Base-by-base conservation (phyloP, 768 basidiomycete species). In the Calocybe gangraenosa region DNA sequence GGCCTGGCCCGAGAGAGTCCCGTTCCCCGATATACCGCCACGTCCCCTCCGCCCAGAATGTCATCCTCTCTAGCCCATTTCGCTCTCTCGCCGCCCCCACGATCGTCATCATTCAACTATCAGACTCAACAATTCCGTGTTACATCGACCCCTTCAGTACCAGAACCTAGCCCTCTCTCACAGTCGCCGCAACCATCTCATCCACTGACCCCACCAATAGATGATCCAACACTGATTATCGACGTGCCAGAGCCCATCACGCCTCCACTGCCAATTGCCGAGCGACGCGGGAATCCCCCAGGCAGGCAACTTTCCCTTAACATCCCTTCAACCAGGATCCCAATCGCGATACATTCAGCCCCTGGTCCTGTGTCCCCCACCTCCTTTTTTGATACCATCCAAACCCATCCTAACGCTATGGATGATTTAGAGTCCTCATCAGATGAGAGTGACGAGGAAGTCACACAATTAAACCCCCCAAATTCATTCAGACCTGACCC, bases 361-460 rank as follows among this genome's bases (percentile, higher is more conserved):
- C 83, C 84, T 11, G 76, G 74, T 11, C 80, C 82, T 2, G 71
- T 79, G 5, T 81, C 84, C 11, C 78, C 83, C 0, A 75, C 79
- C 19, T 78, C 79, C 22, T 88, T 88, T 71, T 88, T 89, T 60
- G 85, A 89, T 64, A 76, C 66, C 49, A 81, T 88, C 36, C 82
- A 87, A 53, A 66, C 74, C 13, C 79, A 84, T 35, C 77, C 78
- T 5, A 83, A 83, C 60, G 83, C 78, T 19, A 79, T 88, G 78
- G 82, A 86, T 53, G 86, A 83, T 50, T 65, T 84, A 42, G 84
- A 83, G 48, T 76, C 80, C 21, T 78, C 81, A 18, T 79, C 78
- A 17, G 77, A 74, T 20, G 69, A 70, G 17, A 64, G 66, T 22
- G 66, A 64, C 15, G 62, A 69, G 13, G 67, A 62, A 10, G 62